These are phyloP conservation scores for Xylaria nigripes DNA, from an alignment of 495 filamentous ascomycete species.

Conservation along the genomic window DNA sequence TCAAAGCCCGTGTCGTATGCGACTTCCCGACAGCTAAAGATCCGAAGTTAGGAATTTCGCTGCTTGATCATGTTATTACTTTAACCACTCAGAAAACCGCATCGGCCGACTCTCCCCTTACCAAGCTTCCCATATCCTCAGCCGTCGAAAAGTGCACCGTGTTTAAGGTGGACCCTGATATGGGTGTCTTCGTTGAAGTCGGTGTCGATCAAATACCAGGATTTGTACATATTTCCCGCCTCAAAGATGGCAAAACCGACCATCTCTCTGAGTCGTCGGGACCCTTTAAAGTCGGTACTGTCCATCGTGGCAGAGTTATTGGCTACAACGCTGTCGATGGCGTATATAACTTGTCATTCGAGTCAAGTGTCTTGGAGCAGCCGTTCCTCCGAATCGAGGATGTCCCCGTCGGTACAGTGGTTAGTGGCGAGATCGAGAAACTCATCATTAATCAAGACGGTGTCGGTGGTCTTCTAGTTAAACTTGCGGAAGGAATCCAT, in stretches of 20 bases:
- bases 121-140: slow-evolving; percentile 60
- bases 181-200: slow-evolving; percentile 76
- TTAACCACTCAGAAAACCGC: slow-evolving; percentile 45
- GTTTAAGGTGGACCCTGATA: slow-evolving; percentile 61
- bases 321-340: slow-evolving; percentile 84
- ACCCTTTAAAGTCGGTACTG: slow-evolving; percentile 64
- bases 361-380: slow-evolving; percentile 73
- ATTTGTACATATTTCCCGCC: slow-evolving; percentile 86
- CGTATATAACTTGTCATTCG: slow-evolving; percentile 74
- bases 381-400: slow-evolving; percentile 86
- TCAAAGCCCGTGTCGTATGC: slow-evolving; percentile 79
- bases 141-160: slow-evolving; percentile 70
- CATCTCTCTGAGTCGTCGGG: slow-evolving; percentile 65
- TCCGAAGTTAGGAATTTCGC: slow-evolving; percentile 75
- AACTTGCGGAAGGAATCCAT: slow-evolving; percentile 73
- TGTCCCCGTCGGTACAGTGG: slow-evolving; percentile 67
- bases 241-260: slow-evolving; percentile 82
- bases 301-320: slow-evolving; percentile 71
- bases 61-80: slow-evolving; percentile 73
- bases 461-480: slow-evolving; percentile 71
- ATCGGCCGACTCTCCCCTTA: slow-evolving; percentile 34
- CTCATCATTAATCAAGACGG: slow-evolving; percentile 65
- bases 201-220: slow-evolving; percentile 65
- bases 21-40: slow-evolving; percentile 70
- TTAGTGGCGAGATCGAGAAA: slow-evolving; percentile 79